These are phyloP conservation scores for Ostreobium quekettii DNA, from an alignment of 139 green algal species.

Conservation along the genomic window DNA sequence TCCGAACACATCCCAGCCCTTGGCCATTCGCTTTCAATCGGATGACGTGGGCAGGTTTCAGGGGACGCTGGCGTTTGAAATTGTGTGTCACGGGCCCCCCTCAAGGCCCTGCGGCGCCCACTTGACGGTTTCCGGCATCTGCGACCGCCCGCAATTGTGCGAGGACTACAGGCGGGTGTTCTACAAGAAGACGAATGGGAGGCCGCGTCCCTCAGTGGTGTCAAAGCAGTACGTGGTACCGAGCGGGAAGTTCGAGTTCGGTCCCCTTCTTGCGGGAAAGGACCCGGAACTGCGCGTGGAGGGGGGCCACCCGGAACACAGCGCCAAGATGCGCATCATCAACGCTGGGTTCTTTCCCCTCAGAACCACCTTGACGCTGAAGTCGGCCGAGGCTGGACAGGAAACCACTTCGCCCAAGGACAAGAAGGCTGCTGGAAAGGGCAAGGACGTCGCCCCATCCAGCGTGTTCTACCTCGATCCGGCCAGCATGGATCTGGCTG, in stretches of 20 bases:
- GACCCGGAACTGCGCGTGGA: constrained; percentile 24
- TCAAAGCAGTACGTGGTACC: constrained; percentile 53
- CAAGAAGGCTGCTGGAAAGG: constrained; percentile 24
- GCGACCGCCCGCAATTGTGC: constrained; percentile 60
- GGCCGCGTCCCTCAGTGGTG: constrained; percentile 38
- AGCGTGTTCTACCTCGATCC: constrained; percentile 34
- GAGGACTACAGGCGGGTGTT: constrained; percentile 49
- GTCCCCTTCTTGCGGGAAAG: constrained; percentile 53
- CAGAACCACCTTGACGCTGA: constrained; percentile 48
- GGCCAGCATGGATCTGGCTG: constrained; percentile 39
- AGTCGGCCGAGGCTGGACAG: constrained; percentile 20
- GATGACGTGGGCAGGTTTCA: constrained; percentile 44
- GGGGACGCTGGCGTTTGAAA: constrained; percentile 55
- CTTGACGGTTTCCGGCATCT: constrained; percentile 36
- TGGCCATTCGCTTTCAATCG: constrained; percentile 34
- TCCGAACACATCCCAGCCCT: constrained; percentile 11
- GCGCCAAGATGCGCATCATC: constrained; percentile 55
- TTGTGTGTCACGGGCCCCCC: constrained; percentile 37
- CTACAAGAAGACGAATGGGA: constrained; percentile 46
- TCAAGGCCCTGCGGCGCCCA: constrained; percentile 19
- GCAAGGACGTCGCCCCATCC: neutral
- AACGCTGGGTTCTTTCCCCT: constrained; percentile 68
- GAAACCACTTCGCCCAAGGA: constrained; percentile 7
- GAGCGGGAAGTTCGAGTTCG: constrained; percentile 62
- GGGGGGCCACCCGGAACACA: constrained; percentile 45